phyloP scores from a whole-genome alignment of 164 flowering plant genomes.

The Vitis labrusca region DNA sequence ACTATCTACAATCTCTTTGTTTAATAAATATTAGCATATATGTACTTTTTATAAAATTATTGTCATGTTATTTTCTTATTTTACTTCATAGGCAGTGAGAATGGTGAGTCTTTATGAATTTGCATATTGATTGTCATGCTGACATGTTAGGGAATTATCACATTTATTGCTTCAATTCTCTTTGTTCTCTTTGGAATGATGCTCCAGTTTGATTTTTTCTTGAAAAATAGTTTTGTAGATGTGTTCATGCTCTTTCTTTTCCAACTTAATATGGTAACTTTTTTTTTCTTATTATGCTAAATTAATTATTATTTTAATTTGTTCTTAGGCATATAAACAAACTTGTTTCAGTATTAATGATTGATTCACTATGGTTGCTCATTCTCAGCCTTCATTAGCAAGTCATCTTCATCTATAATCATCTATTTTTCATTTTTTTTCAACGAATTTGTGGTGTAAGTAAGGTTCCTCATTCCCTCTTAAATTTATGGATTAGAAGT shows the following conservation, averaged over 20 bases:
- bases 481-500: neutral
- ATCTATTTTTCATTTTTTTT: constrained; percentile 79
- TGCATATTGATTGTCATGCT: constrained; percentile 79
- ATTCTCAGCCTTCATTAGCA: constrained; percentile 65
- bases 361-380: constrained; percentile 3
- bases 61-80: neutral
- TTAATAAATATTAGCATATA: neutral
- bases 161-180: constrained; percentile 67
- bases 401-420: constrained; percentile 79
- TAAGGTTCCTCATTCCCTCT: neutral
- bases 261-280: constrained; percentile 87
- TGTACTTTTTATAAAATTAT: neutral
- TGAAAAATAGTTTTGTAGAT: constrained; percentile 74
- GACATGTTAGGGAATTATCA: constrained; percentile 74
- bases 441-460: constrained; percentile 84
- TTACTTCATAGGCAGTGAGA: constrained; percentile 70
- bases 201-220: constrained; percentile 89
- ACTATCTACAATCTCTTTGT: neutral
- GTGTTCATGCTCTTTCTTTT: constrained; percentile 84
- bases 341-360: too few species aligned
- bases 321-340: too few species aligned
- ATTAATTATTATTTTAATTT: neutral
- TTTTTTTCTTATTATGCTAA: constrained; percentile 1
- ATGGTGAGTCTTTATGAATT: constrained; percentile 85
- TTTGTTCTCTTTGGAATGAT: constrained; percentile 90